Evolutionary conservation across 169 alveolate genomes (phyloP).

Genomic region (Eimeria necatrix): DNA sequence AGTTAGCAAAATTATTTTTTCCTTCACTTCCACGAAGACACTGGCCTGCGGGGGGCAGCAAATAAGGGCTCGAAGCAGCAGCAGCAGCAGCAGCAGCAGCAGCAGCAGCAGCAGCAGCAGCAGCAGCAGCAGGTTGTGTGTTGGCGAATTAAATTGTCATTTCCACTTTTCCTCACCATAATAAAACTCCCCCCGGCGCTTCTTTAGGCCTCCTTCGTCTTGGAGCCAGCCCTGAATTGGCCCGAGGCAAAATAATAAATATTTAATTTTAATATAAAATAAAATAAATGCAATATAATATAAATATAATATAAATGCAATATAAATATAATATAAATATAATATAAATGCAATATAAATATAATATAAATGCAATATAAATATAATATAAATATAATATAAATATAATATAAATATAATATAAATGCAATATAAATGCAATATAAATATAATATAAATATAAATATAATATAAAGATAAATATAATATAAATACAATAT

Average conservation of each 20-base stretch:
- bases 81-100: background rate
- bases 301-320: too few relatives aligned
- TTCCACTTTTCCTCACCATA: background rate
- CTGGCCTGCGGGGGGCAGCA: conserved; percentile 6
- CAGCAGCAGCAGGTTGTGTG: background rate
- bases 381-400: too few relatives aligned
- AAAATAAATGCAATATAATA: too few relatives aligned
- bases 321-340: background rate
- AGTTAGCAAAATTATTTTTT: conserved; percentile 26
- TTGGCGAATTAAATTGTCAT: background rate
- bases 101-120: background rate
- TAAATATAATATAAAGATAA: background rate
- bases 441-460: too few relatives aligned
- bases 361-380: background rate
- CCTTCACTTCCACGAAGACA: conserved; percentile 11
- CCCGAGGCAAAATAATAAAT: background rate
- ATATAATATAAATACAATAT: background rate
- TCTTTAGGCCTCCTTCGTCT: conserved; percentile 50
- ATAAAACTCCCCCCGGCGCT: background rate
- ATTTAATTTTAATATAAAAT: background rate
- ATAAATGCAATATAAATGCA: background rate
- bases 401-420: too few relatives aligned
- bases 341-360: too few relatives aligned
- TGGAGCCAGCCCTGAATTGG: conserved; percentile 49
- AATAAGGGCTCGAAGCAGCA: background rate